Evolutionary conservation across 805 yeast genomes (phyloP).

Genomic region (Wickerhamomyces canadensis): DNA sequence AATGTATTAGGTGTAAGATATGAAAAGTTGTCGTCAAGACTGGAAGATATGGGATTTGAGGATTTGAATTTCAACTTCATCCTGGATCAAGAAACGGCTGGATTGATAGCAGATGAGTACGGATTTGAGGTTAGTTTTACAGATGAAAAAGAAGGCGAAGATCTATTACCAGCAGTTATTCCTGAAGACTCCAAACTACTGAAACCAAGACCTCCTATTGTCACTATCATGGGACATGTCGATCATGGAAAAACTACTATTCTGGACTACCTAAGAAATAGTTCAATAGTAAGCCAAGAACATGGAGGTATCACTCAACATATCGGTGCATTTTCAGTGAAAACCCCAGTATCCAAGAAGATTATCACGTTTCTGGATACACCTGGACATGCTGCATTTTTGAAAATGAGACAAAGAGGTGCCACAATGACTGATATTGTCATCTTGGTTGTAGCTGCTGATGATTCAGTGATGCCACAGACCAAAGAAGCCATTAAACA

Average conservation of each 20-base stretch:
- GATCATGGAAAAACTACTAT: slow-evolving; percentile 98
- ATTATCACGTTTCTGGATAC: slow-evolving; percentile 89
- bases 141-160: slow-evolving; percentile 24
- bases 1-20: slow-evolving; percentile 63
- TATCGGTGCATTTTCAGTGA: slow-evolving; percentile 92
- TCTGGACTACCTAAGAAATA: slow-evolving; percentile 77
- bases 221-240: slow-evolving; percentile 98
- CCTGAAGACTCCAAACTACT: slow-evolving; percentile 38
- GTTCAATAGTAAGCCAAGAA: slow-evolving; percentile 78
- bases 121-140: slow-evolving; percentile 53
- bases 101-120: slow-evolving; percentile 82
- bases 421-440: slow-evolving; percentile 92
- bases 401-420: slow-evolving; percentile 95
- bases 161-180: slow-evolving; percentile 52
- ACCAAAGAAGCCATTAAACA: slow-evolving; percentile 94
- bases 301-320: slow-evolving; percentile 98
- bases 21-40: slow-evolving; percentile 48
- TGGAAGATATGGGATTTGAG: slow-evolving; percentile 70
- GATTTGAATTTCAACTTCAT: slow-evolving; percentile 66
- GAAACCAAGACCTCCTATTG: slow-evolving; percentile 82
- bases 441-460: slow-evolving; percentile 91
- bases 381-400: slow-evolving; percentile 96
- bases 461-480: slow-evolving; percentile 97
- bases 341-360: slow-evolving; percentile 69
- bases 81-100: slow-evolving; percentile 80